Base-by-base conservation (phyloP, 2,329 filamentous ascomycete genomes). In the Aureobasidium mangrovei region DNA sequence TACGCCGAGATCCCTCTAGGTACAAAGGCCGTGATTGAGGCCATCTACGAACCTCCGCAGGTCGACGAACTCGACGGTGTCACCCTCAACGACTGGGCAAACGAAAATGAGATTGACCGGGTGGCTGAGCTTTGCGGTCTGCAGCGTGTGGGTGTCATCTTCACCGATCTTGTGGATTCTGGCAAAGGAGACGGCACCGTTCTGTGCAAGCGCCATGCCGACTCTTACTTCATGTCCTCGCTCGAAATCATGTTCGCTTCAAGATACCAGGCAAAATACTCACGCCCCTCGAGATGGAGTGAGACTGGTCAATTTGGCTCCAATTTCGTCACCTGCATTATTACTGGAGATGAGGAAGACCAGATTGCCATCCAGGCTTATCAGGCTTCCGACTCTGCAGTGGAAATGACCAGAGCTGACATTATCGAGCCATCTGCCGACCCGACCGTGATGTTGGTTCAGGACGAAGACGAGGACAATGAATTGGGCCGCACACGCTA, bases 41-140 rank as follows among this genome's bases (percentile, higher is more conserved):
- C 91, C 39, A 95, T 98, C 60, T 98, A 96, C 64, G 93, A 98
- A 67, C 88, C 91, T 4, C 93, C 93, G 2, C 93, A 98, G 67
- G 74, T 91, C 35, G 84, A 91, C 62, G 93, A 98, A 70, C 66
- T 84, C 10, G 93, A 98, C 64, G 93, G 93, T 1, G 81, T 97
- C 44, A 91, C 90, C 0, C 73, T 95, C 55, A 83, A 84, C 48
- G 79, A 88, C 0, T 97, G 91, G 88, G 82, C 86, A 32, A 88
- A 90, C 57, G 89, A 95, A 71, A 78, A 83, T 56, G 85, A 88
- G 6, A 77, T 97, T 31, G 86, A 95, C 57, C 80, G 86, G 53
- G 76, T 96, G 5, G 93, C 93, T 28, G 80, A 78, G 58, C 72
- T 88, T 48, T 97, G 91, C 66, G 91, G 91, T 2, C 74, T 98